Base-by-base conservation (phyloP, 2,329 filamentous ascomycete species). In the Penicillium corylophilum region DNA sequence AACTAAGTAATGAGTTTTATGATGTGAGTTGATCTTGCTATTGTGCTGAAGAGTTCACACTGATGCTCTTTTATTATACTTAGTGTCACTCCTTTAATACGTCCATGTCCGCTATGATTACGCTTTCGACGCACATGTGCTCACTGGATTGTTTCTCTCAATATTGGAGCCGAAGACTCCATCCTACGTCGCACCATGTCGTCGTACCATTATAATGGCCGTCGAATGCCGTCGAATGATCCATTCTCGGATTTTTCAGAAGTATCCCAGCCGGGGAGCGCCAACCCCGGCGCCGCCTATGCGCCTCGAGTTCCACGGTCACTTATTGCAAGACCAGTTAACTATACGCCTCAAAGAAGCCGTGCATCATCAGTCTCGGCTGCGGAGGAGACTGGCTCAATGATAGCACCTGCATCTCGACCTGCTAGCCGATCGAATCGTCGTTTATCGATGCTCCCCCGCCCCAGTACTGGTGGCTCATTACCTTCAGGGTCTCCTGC, bases 101-200 rank as follows among this genome's bases (percentile, higher is more conserved):
- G 22, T 36, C 43, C 46, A 48, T 29, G 40, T 45, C 44, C 62
- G 64, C 59, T 57, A 73, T 72, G 69, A 65, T 69, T 70, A 58
- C 61, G 48, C 49, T 55, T 50, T 54, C 48, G 46, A 57, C 51
- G 54, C 51, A 58, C 48, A 56, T 54, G 56, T 58, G 53, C 58
- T 54, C 54, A 58, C 51, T 61, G 50, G 53, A 65, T 63, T 54
- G 54, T 51, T 62, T 58, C 60, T 65, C 59, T 60, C 57, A 60
- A 59, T 51, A 62, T 63, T 63, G 60, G 52, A 64, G 53, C 59
- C 58, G 55, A 61, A 56, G 56, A 55, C 55, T 62, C 50, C 52
- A 57, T 44, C 49, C 52, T 49, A 53, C 54, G 58, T 68, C 63
- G 48, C 62, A 69, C 59, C 55, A 74, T 74, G 72, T 64, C 67